phyloP scores from a whole-genome alignment of 1,139 yeast species.

The Ashbya aceris region DNA sequence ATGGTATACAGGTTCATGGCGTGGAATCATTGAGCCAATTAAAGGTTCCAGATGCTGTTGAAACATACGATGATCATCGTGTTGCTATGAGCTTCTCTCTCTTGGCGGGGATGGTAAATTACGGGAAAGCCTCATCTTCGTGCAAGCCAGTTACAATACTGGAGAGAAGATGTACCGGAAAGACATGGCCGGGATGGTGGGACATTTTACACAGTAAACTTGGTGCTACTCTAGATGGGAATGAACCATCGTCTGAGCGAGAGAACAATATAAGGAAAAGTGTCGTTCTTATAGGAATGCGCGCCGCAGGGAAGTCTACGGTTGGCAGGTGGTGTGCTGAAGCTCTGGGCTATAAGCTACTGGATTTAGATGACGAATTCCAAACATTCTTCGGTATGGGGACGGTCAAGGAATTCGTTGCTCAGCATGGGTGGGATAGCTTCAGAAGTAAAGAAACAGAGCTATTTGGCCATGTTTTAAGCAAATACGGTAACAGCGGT shows the following conservation, averaged over 20 bases:
- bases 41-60: conserved; percentile 51
- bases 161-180: conserved; percentile 88
- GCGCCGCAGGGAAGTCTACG: conserved; percentile 95
- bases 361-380: conserved; percentile 71
- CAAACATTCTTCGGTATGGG: conserved; percentile 43
- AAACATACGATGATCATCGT: conserved; percentile 90
- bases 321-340: conserved; percentile 74
- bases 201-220: conserved; percentile 70
- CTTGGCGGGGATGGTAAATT: conserved; percentile 47
- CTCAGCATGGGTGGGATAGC: conserved; percentile 71
- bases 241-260: conserved; percentile 35
- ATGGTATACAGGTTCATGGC: conserved; percentile 86
- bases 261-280: conserved; percentile 31
- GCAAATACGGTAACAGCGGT: conserved; percentile 40
- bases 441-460: conserved; percentile 66
- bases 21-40: conserved; percentile 37
- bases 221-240: conserved; percentile 60
- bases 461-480: conserved; percentile 45
- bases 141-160: conserved; percentile 56
- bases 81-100: conserved; percentile 97
- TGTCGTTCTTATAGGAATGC: conserved; percentile 87
- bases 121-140: conserved; percentile 25
- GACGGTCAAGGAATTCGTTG: conserved; percentile 60
- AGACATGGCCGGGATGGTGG: conserved; percentile 99
- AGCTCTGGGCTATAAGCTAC: conserved; percentile 57